Evolutionary conservation across 257 asterid genomes (phyloP), one percentile per base, ranked within the genome.

Genomic region (Solanum dulcamara): DNA sequence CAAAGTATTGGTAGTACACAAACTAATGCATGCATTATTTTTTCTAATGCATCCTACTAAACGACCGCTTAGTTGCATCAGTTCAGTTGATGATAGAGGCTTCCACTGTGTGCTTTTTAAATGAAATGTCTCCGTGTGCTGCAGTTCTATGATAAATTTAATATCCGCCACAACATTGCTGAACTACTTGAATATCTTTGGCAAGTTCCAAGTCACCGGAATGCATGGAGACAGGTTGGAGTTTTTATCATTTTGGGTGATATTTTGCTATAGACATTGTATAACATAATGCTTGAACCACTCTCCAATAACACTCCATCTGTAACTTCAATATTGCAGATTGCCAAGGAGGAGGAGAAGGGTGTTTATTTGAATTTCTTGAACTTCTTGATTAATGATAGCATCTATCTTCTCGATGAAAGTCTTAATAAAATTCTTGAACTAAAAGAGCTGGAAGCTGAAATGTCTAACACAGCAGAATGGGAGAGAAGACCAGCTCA

Each of bases 131-230:
- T 59, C 62, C 32, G 57, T 32, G 40, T 81, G 30, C 75, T 84
- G 87, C 95, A 97, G 99, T 97, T 97, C 91, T 97, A 97, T 90
- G 99, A 97, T 95, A 97, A 97, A 92, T 97, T 97, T 72, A 97
- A 95, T 88, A 97, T 97, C 87, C 99, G 98, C 60, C 99, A 97
- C 91, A 97, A 95, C 91, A 97, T 97, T 84, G 98, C 99, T 83
- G 98, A 95, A 89, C 98, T 97, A 83, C 94, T 97, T 75, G 99
- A 97, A 89, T 97, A 94, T 88, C 89, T 97, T 42, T 97, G 99
- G 99, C 95, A 97, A 89, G 99, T 97, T 85, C 99, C 98, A 57
- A 95, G 97, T 89, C 99, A 97, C 90, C 95, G 96, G 84, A 95
- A 95, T 90, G 97, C 95, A 84, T 97, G 99, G 99, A 92, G 91